Evolutionary conservation across 768 basidiomycete genomes (phyloP).

Genomic region (Kwoniella sp.): DNA sequence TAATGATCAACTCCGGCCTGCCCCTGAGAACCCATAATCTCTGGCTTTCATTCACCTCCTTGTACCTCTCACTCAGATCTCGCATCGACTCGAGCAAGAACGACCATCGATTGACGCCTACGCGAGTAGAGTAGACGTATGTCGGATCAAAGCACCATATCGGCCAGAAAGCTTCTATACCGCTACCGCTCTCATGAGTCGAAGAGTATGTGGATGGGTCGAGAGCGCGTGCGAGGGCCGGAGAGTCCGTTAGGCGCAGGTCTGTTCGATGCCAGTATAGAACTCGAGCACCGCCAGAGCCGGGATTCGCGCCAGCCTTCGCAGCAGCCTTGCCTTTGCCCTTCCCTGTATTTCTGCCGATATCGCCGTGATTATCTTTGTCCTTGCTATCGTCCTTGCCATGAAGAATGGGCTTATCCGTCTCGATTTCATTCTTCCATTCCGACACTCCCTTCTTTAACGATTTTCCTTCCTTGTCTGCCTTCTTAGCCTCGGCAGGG

Average conservation of each 20-base stretch:
- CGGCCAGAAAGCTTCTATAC: constrained; percentile 41
- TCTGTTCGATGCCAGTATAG: constrained; percentile 58
- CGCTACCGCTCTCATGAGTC: background rate
- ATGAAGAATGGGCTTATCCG: background rate
- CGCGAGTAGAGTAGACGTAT: constrained; percentile 53
- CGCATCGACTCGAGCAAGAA: constrained; percentile 53
- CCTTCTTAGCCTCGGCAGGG: background rate
- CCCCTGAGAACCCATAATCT: constrained; percentile 55
- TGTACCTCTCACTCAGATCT: constrained; percentile 45
- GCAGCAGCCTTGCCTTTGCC: background rate
- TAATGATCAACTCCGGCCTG: constrained; percentile 50
- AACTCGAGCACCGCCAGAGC: constrained; percentile 30
- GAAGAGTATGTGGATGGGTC: constrained; percentile 7
- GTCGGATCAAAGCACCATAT: constrained; percentile 55
- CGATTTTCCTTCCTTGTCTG: background rate
- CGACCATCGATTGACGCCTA: constrained; percentile 54
- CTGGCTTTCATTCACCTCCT: constrained; percentile 48
- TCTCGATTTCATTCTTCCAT: background rate
- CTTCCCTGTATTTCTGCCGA: background rate
- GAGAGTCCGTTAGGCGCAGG: constrained; percentile 55
- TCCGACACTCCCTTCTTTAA: background rate
- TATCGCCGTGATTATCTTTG: too few species aligned
- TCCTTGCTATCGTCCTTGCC: too few species aligned
- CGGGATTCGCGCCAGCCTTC: background rate
- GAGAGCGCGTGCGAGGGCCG: constrained; percentile 46